Evolutionary conservation across 192 early-diverging fungal species (phyloP).

Genomic region (Linderina pennispora): DNA sequence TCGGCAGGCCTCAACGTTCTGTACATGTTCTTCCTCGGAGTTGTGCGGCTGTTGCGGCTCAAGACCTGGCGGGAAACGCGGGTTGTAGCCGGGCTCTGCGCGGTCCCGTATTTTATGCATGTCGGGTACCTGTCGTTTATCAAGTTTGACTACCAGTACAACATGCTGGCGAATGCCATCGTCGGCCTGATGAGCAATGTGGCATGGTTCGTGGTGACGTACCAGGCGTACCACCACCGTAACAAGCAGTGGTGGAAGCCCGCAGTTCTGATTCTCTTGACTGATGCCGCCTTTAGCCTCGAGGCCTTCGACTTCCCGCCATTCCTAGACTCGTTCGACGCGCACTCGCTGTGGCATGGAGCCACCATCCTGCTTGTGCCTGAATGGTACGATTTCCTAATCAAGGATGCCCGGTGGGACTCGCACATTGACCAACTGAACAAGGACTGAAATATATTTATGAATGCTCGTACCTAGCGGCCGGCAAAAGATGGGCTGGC

Average conservation of each 20-base stretch:
- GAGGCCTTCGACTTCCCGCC: constrained; percentile 97
- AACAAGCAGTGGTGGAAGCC: constrained; percentile 63
- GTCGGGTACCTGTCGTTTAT: constrained; percentile 69
- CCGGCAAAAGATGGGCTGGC: not conserved
- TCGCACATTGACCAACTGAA: constrained; percentile 19
- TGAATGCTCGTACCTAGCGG: not conserved
- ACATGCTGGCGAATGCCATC: constrained; percentile 79
- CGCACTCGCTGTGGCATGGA: constrained; percentile 93
- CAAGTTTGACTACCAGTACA: constrained; percentile 90
- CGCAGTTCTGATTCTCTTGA: constrained; percentile 50
- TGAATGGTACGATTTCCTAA: constrained; percentile 76
- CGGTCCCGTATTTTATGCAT: constrained; percentile 50
- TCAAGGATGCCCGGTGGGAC: constrained; percentile 72
- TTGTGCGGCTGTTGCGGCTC: constrained; percentile 57
- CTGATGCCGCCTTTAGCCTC: constrained; percentile 68
- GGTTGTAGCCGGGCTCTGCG: constrained; percentile 29
- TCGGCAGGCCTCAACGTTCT: constrained; percentile 75
- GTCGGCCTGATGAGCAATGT: constrained; percentile 68
- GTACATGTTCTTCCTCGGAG: constrained; percentile 66
- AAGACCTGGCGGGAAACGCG: constrained; percentile 20
- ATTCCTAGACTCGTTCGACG: constrained; percentile 71
- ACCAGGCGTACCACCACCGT: constrained; percentile 46
- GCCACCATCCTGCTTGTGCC: constrained; percentile 75
- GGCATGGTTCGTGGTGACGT: constrained; percentile 71
- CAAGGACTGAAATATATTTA: constrained; percentile 6